A percentile compares a stretch with the other conserved stretches of the same genome.
Evolutionary conservation across 2,329 filamentous ascomycete species (phyloP).

Genomic region (Gliomastix tumulicola): DNA sequence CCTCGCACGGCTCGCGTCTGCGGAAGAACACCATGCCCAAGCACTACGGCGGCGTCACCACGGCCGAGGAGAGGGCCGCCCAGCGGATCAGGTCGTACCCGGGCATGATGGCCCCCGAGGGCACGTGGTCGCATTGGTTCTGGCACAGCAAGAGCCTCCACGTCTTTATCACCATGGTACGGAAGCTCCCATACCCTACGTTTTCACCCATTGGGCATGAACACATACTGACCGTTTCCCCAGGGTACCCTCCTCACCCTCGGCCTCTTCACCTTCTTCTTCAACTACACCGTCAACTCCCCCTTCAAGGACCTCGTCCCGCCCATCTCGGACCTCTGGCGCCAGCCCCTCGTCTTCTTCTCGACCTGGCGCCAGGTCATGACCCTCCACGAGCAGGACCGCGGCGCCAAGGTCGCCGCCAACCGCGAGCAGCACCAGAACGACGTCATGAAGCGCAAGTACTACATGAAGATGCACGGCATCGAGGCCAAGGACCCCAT

Average conservation of each 20-base stretch:
- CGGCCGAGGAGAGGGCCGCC: slow-evolving; percentile 54
- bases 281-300: slow-evolving; percentile 73
- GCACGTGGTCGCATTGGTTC: slow-evolving; percentile 80
- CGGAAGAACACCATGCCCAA: slow-evolving; percentile 46
- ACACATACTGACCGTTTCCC: background rate
- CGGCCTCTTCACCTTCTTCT: slow-evolving; percentile 64
- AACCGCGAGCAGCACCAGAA: slow-evolving; percentile 68
- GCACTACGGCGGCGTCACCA: slow-evolving; percentile 70
- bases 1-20: slow-evolving; percentile 74
- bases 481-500: slow-evolving; percentile 58
- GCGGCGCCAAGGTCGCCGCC: slow-evolving; percentile 61
- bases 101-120: slow-evolving; percentile 78
- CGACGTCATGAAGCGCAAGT: slow-evolving; percentile 79
- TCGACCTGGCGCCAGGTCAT: slow-evolving; percentile 64
- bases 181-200: slow-evolving; percentile 12
- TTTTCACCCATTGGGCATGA: background rate
- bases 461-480: slow-evolving; percentile 82
- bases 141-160: slow-evolving; percentile 72
- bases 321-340: slow-evolving; percentile 57
- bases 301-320: slow-evolving; percentile 77
- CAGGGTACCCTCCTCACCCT: slow-evolving; percentile 63
- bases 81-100: slow-evolving; percentile 74
- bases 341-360: slow-evolving; percentile 62
- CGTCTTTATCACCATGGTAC: slow-evolving; percentile 75
- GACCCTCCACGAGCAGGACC: slow-evolving; percentile 67